These are phyloP conservation scores for Eucalyptus dawsonii DNA, from an alignment of 345 rosid species.

Conservation along the genomic window DNA sequence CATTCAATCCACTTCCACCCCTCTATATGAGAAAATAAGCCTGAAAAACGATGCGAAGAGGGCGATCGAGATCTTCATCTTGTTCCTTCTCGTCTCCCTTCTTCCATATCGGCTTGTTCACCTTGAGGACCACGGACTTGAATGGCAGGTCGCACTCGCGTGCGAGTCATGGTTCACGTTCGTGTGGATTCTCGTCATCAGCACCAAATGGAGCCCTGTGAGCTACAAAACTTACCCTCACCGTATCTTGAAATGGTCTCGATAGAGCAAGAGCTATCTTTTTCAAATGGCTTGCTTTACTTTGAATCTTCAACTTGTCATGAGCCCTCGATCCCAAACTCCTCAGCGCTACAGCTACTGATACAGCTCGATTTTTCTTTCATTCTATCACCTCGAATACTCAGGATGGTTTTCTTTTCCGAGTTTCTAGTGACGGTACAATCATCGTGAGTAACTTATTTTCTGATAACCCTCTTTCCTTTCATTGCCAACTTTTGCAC, in stretches of 20 bases:
- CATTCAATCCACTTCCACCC: background rate
- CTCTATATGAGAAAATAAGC: conserved; percentile 7
- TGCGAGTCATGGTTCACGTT: conserved; percentile 56
- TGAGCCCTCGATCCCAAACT: background rate
- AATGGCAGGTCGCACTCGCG: conserved; percentile 45
- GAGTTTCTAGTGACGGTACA: background rate
- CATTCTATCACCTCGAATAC: background rate
- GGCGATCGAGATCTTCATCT: conserved; percentile 9
- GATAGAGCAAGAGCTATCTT: background rate
- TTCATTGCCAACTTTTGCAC: background rate
- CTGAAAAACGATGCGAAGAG: conserved; percentile 8
- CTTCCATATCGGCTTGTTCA: conserved; percentile 13
- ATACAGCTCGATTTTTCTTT: background rate
- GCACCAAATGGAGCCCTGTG: conserved; percentile 52
- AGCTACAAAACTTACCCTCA: conserved; percentile 23
- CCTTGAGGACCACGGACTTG: conserved; percentile 12
- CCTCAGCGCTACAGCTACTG: background rate
- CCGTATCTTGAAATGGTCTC: conserved; percentile 27
- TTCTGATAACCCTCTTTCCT: background rate
- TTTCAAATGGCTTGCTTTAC: background rate
- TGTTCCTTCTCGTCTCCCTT: conserved; percentile 16
- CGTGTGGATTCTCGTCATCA: conserved; percentile 27
- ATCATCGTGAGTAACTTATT: no score
- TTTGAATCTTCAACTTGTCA: background rate
- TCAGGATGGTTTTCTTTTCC: background rate